Percentiles rank a stretch among this genome's conserved stretches.
Evolutionary conservation across 2,329 filamentous ascomycete genomes (phyloP).

Genomic region (Capronia americana): DNA sequence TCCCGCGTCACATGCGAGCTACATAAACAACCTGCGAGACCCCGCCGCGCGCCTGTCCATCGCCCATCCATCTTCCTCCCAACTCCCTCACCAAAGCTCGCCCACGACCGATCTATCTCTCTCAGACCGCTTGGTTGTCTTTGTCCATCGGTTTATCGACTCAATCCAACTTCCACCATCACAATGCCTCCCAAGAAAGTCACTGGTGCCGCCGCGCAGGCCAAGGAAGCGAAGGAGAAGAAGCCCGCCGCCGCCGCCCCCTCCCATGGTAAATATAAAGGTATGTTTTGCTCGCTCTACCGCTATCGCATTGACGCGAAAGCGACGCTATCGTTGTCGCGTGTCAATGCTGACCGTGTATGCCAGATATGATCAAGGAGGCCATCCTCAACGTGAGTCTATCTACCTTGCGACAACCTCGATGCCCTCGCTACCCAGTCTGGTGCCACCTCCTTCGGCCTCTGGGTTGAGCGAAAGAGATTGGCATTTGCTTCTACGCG

Average conservation of each 20-base stretch:
- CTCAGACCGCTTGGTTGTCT: constrained; percentile 19
- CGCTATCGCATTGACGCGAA: constrained; percentile 53
- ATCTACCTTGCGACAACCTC: constrained; percentile 56
- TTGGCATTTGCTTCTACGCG: background rate
- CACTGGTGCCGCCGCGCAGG: constrained; percentile 54
- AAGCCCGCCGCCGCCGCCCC: constrained; percentile 61
- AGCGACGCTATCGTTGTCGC: constrained; percentile 56
- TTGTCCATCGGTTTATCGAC: constrained; percentile 32
- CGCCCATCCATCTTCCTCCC: constrained; percentile 23
- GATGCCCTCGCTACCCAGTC: constrained; percentile 44
- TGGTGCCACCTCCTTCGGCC: constrained; percentile 3
- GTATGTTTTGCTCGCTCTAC: constrained; percentile 59
- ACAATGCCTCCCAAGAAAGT: constrained; percentile 72
- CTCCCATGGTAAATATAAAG: constrained; percentile 70
- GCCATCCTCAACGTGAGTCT: constrained; percentile 72
- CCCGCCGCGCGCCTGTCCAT: constrained; percentile 48
- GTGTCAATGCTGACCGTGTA: constrained; percentile 59
- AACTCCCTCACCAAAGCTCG: constrained; percentile 20
- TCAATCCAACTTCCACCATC: constrained; percentile 35
- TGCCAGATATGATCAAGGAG: constrained; percentile 74
- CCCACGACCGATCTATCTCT: constrained; percentile 32
- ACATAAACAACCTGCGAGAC: constrained; percentile 44
- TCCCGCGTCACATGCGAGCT: constrained; percentile 36
- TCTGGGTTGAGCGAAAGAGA: constrained; percentile 12
- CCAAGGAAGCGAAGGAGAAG: constrained; percentile 50